phyloP scores from a whole-genome alignment of 768 basidiomycete genomes.

The Crepidotus variabilis region DNA sequence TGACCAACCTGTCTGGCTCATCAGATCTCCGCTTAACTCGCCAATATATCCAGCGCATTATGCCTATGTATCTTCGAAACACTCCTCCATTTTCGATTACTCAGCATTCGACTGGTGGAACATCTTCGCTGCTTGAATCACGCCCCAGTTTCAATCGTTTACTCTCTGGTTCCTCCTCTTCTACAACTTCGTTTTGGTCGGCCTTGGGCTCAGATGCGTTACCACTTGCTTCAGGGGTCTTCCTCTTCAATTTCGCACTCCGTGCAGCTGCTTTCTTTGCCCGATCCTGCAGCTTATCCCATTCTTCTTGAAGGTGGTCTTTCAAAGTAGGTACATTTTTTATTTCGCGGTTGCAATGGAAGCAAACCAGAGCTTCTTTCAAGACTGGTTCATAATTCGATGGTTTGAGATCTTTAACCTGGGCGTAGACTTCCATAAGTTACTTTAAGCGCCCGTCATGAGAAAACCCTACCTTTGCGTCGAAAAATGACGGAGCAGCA shows the following conservation, averaged over 20 bases:
- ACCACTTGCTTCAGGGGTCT: constrained; percentile 22
- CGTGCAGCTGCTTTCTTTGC: constrained; percentile 32
- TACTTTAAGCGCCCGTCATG: background rate
- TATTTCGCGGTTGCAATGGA: constrained; percentile 56
- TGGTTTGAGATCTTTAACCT: constrained; percentile 54
- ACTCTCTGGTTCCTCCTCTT: no score
- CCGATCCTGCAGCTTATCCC: constrained; percentile 43
- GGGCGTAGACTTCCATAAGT: background rate
- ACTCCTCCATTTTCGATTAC: no score
- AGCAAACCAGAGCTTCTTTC: constrained; percentile 67
- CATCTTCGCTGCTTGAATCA: no score
- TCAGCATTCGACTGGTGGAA: no score
- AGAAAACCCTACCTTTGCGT: constrained; percentile 12
- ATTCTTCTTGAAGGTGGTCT: constrained; percentile 72
- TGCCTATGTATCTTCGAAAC: no score
- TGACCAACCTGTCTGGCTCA: no score
- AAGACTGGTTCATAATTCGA: constrained; percentile 61
- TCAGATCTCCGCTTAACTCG: no score
- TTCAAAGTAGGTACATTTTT: constrained; percentile 77
- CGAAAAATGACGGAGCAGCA: constrained; percentile 51
- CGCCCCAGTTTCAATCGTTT: no score
- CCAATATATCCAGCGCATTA: no score
- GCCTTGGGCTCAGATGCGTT: background rate
- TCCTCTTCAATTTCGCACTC: constrained; percentile 33
- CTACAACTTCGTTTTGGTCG: background rate